phyloP scores from a whole-genome alignment of 495 filamentous ascomycete species.

The Penicillium maclennaniae region DNA sequence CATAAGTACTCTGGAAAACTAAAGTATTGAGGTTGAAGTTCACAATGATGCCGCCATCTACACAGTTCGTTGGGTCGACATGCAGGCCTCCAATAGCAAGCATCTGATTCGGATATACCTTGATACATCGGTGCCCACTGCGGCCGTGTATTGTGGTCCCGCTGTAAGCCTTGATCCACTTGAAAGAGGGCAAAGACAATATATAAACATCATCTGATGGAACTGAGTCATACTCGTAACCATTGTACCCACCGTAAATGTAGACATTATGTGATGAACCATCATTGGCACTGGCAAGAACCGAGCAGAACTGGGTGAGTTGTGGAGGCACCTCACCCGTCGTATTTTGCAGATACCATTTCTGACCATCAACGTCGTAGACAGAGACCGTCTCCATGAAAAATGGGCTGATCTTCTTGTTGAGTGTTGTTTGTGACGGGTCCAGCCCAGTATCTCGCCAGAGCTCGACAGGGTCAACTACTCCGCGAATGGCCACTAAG shows the following conservation, averaged over 20 bases:
- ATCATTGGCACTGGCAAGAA: constrained; percentile 59
- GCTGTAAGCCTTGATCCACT: constrained; percentile 60
- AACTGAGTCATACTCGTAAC: constrained; percentile 28
- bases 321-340: constrained; percentile 48
- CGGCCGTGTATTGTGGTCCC: constrained; percentile 49
- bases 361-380: constrained; percentile 59
- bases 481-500: constrained; percentile 66
- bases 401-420: constrained; percentile 48
- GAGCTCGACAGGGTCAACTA: constrained; percentile 47
- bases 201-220: constrained; percentile 68
- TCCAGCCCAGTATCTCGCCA: constrained; percentile 9
- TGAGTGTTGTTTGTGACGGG: constrained; percentile 37
- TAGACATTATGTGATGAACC: constrained; percentile 66
- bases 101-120: constrained; percentile 71
- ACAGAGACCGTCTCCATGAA: constrained; percentile 65
- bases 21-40: constrained; percentile 62
- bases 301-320: constrained; percentile 61
- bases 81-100: constrained; percentile 59
- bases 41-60: constrained; percentile 52
- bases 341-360: constrained; percentile 57
- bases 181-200: constrained; percentile 70
- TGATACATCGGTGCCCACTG: constrained; percentile 61
- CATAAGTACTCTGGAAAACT: constrained; percentile 55
- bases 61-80: constrained; percentile 33
- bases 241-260: constrained; percentile 68